Evolutionary conservation across 73 alveolate genomes (phyloP), one percentile per base, ranked within the genome.

Genomic region (Paramecium sonneborni): DNA sequence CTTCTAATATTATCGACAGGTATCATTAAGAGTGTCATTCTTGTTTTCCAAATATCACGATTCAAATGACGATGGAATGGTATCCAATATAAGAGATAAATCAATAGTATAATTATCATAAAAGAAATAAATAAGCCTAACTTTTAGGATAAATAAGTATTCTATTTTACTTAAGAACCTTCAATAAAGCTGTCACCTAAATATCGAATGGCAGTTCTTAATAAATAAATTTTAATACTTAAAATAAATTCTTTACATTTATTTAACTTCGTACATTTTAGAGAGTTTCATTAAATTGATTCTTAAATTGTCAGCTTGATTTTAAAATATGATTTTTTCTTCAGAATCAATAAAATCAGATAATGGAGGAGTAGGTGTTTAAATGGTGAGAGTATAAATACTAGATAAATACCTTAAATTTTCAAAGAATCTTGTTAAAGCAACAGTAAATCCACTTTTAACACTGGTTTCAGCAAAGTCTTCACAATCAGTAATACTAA

Each of bases 31-130:
- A 79, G 55, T 30, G 90, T 79, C 74, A 79, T 43, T 79, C 90
- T 79, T n/a, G 90, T 46, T 28, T 79, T 79, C 90, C 90, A 79
- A 46, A 79, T 79, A 46, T 79, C 90, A 7, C 55, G 8, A 32
- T 30, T 43, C 20, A 43, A 46, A 43, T 79, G 90, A 15, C 74
- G 34, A 41, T 79, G 90, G 52, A 79, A 79, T 20, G 90, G 90
- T 23, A 79, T 44, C 90, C 90, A 79, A 79, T 43, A 79, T 4
- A 79, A 46, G 14, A 79, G 32, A 79, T 79, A 79, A 20, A 79
- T 21, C 18, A 79, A 24, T 2, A 79, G 18, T 8, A 79, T 44
- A 8, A 79, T 30, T 11, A 79, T 39, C 34, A 79, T 20, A 24
- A 30, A 79, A 4, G 52, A 2, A 3, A 79, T 79, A 46, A 79